phyloP scores from a whole-genome alignment of 148 eudicot genomes.

The Selenicereus undatus region DNA sequence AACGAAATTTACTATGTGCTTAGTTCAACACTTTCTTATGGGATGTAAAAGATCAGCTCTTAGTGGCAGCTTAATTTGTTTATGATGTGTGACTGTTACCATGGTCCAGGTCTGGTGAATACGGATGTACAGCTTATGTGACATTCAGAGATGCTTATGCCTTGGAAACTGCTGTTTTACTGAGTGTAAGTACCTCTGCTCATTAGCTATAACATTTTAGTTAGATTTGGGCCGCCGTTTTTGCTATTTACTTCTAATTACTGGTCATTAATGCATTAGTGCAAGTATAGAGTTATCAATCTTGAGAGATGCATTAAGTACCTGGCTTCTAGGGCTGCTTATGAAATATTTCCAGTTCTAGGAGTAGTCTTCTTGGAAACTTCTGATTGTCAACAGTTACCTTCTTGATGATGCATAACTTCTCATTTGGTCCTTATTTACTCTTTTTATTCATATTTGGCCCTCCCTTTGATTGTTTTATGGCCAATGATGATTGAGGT shows the following conservation, averaged over 20 bases:
- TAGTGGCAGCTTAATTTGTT: background rate
- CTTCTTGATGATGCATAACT: background rate
- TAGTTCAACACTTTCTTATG: background rate
- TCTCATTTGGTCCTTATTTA: background rate
- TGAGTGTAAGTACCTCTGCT: slow-evolving; percentile 49
- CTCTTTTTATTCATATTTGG: background rate
- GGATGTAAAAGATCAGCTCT: background rate
- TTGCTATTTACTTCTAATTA: background rate
- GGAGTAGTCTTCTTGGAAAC: background rate
- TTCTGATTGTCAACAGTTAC: background rate
- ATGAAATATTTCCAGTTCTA: background rate
- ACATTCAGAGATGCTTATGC: slow-evolving; percentile 70
- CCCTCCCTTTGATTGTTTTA: background rate
- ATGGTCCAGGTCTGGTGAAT: slow-evolving; percentile 51
- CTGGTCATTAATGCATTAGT: background rate
- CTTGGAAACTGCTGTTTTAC: slow-evolving; percentile 70
- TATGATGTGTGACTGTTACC: slow-evolving; percentile 13
- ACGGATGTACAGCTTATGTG: slow-evolving; percentile 60
- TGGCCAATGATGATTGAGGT: background rate
- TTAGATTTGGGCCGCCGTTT: background rate
- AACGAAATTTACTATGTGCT: background rate
- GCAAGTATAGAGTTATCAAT: background rate
- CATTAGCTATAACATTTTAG: background rate
- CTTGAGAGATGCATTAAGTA: background rate
- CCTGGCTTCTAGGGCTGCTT: background rate